These are phyloP conservation scores for Sarocladiaceae sp. DNA, from an alignment of 2,329 filamentous ascomycete species.

Conservation along the genomic window DNA sequence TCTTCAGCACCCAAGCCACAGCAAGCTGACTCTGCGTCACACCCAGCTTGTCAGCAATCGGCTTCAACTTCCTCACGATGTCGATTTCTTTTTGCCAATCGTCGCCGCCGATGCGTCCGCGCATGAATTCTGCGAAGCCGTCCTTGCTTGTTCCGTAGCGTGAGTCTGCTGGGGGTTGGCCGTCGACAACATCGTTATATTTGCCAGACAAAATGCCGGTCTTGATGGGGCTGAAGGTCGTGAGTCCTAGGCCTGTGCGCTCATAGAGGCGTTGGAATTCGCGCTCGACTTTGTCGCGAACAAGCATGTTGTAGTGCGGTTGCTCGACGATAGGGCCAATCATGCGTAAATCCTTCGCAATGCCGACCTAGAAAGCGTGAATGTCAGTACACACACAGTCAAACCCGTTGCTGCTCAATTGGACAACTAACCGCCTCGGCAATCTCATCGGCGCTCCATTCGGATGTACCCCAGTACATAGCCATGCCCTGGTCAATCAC, in stretches of 20 bases:
- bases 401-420: no score
- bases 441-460: slow-evolving; percentile 68
- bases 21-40: slow-evolving; percentile 47
- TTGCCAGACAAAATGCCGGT: slow-evolving; percentile 60
- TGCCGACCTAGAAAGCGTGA: slow-evolving; percentile 37
- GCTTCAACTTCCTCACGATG: slow-evolving; percentile 37
- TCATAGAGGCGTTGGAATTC: slow-evolving; percentile 60
- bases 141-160: slow-evolving; percentile 54
- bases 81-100: slow-evolving; percentile 50
- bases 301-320: slow-evolving; percentile 63
- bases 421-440: slow-evolving; percentile 41
- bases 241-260: slow-evolving; percentile 55
- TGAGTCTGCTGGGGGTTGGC: slow-evolving; percentile 48
- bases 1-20: slow-evolving; percentile 50
- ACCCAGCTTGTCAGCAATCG: slow-evolving; percentile 54
- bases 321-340: slow-evolving; percentile 64
- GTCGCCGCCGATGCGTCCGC: slow-evolving; percentile 41
- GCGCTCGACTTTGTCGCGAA: slow-evolving; percentile 57
- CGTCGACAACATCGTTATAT: slow-evolving; percentile 53
- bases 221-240: slow-evolving; percentile 56
- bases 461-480: slow-evolving; percentile 69
- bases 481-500: slow-evolving; percentile 65
- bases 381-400: slow-evolving; percentile 7
- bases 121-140: slow-evolving; percentile 53
- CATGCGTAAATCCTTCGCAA: slow-evolving; percentile 54